Evolutionary conservation across 2,329 filamentous ascomycete species (phyloP).

Genomic region (Neonectria faginata): DNA sequence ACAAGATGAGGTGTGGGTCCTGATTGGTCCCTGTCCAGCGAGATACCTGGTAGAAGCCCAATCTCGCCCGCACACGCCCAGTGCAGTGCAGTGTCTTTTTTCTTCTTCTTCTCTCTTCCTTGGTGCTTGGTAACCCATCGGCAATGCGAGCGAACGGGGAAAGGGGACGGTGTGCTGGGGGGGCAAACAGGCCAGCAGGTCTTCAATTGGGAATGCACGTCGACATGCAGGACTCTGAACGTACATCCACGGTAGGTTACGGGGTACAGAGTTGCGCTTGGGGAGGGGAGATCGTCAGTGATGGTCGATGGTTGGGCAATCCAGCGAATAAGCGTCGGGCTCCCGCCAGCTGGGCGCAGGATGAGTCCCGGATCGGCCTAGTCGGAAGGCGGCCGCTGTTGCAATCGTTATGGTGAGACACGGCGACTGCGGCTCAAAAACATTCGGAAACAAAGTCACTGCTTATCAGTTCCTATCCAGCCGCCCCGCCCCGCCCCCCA

Average conservation of each 20-base stretch:
- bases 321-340: conserved; percentile 22
- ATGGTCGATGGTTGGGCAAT: conserved; percentile 19
- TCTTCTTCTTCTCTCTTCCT: neutral
- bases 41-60: conserved; percentile 20
- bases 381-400: conserved; percentile 9
- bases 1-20: conserved; percentile 34
- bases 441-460: neutral
- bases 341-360: conserved; percentile 26
- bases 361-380: conserved; percentile 24
- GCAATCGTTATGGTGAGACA: conserved; percentile 17
- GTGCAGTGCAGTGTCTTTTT: neutral
- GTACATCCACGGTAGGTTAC: neutral
- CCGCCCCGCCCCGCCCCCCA: neutral
- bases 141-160: neutral
- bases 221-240: neutral
- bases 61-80: neutral
- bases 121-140: neutral
- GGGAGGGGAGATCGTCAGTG: neutral
- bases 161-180: neutral
- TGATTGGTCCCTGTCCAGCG: conserved; percentile 29
- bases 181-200: neutral
- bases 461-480: neutral
- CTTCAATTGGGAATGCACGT: neutral
- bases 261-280: neutral
- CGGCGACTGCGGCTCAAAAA: conserved; percentile 13